phyloP scores from a whole-genome alignment of 768 basidiomycete species.

The Tulasnella sp. region DNA sequence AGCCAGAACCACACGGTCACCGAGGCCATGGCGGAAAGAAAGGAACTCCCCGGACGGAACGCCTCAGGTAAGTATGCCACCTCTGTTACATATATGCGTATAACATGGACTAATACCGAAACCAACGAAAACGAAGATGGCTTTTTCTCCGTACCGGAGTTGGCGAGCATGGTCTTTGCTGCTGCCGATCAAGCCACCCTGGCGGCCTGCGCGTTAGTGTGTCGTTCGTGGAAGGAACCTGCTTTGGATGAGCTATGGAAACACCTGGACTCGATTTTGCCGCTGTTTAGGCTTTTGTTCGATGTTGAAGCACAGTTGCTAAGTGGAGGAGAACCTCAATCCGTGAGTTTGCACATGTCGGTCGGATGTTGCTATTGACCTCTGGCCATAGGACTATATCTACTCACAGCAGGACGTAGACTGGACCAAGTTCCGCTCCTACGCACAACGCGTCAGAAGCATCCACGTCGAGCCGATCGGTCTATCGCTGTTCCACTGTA shows the following conservation, averaged over 20 bases:
- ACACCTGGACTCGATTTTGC: background rate
- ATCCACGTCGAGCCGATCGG: background rate
- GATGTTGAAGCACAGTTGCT: background rate
- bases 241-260: background rate
- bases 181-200: background rate
- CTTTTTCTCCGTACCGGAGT: background rate
- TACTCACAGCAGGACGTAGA: background rate
- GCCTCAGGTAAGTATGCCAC: background rate
- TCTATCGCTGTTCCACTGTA: background rate
- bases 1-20: background rate
- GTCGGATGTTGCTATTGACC: too few species aligned
- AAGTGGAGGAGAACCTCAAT: background rate
- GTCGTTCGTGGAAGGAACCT: background rate
- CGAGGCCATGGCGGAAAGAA: background rate
- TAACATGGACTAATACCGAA: background rate
- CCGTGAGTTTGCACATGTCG: background rate
- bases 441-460: background rate
- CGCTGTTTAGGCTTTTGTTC: background rate
- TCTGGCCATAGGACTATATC: too few species aligned
- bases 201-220: background rate
- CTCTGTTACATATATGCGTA: background rate
- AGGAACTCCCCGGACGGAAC: background rate
- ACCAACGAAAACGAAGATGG: background rate
- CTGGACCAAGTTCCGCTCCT: background rate
- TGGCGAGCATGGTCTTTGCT: background rate